These are phyloP conservation scores for Fusarium devonianum DNA, from an alignment of 2,329 filamentous ascomycete species.

Conservation along the genomic window DNA sequence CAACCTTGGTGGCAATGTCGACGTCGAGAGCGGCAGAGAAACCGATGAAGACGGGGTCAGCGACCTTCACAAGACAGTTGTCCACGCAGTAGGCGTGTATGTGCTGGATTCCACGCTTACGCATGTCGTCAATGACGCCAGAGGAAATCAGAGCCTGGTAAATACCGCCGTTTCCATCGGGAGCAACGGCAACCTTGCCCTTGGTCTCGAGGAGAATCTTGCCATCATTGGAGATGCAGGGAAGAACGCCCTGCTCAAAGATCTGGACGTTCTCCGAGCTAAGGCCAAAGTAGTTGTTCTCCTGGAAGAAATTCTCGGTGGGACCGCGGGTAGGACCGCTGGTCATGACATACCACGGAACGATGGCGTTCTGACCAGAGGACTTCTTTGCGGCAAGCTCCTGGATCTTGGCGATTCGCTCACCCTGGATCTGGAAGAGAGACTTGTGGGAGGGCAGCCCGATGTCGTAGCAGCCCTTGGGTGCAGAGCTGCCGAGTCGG, in stretches of 20 bases:
- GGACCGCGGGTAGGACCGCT: slow-evolving; percentile 90
- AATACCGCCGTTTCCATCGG: slow-evolving; percentile 95
- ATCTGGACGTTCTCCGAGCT: slow-evolving; percentile 85
- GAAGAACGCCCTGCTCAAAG: slow-evolving; percentile 96
- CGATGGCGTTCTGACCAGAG: slow-evolving; percentile 62
- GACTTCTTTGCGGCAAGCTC: slow-evolving; percentile 76
- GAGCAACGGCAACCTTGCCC: slow-evolving; percentile 89
- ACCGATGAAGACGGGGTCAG: slow-evolving; percentile 93
- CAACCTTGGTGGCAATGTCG: slow-evolving; percentile 98
- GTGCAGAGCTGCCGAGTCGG: slow-evolving; percentile 88
- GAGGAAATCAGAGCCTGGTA: slow-evolving; percentile 88
- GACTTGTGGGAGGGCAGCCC: slow-evolving; percentile 92
- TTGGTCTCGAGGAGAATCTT: slow-evolving; percentile 96
- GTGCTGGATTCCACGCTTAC: slow-evolving; percentile 87
- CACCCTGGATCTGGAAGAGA: slow-evolving; percentile 96
- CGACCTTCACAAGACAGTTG: slow-evolving; percentile 99
- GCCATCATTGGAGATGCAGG: slow-evolving; percentile 96
- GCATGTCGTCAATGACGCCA: slow-evolving; percentile 86
- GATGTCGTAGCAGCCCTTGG: slow-evolving; percentile 98
- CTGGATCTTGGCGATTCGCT: slow-evolving; percentile 89
- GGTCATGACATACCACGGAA: slow-evolving; percentile 99
- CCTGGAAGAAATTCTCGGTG: slow-evolving; percentile 91
- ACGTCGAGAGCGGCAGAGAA: slow-evolving; percentile 88
- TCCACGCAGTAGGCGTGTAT: slow-evolving; percentile 98
- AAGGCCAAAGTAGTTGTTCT: slow-evolving; percentile 91